Evolutionary conservation across 2,329 filamentous ascomycete genomes (phyloP), one percentile per base, ranked within the genome.

Genomic region (Diaporthe sp.): DNA sequence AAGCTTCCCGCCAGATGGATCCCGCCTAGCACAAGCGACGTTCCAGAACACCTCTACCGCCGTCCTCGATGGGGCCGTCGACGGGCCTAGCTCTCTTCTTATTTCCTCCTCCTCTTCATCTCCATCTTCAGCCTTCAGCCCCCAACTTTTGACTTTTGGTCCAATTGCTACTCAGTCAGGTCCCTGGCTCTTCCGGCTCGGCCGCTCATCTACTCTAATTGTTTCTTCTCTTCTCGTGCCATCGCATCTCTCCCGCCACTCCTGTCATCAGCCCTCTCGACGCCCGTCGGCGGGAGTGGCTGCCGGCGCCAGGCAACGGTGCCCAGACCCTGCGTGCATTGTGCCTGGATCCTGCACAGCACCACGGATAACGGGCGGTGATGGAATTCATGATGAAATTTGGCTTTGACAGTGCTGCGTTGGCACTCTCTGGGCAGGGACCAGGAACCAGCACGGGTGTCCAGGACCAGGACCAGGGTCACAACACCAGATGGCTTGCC

Each of bases 251-350:
- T 37, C 10, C 6, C 35, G 35, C 35, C 32, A n/a, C 19, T 10
- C 35, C 19, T 32, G 61, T 19, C 27, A 15, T n/a, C 25, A 22
- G 42, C 15, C 22, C 25, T 53, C 47, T 68, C n/a, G 39, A 63
- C n/a, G 44, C n/a, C 63, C 63, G 63, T 68, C 63, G 47, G 63
- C 63, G 63, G 63, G 63, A 68, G 63, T 68, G 63, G 63, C 63
- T 68, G 63, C 47, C 63, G 47, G 30, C 63, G 44, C 47, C 32
- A 53, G 32, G 25, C 32, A 35, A 53, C 32, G 32, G 32, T 19
- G 39, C 47, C 35, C 32, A 35, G 63, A 27, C 47, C 47, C 32
- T 53, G 47, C 37, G 13, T 37, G 63, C 63, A 66, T 66, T 66
- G 63, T 66, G 44, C 63, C 63, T 51, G 63, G 44, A 51, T 66